These are phyloP conservation scores for Flaveria sonorensis DNA, from an alignment of 129 eudicot genomes.

Conservation along the genomic window DNA sequence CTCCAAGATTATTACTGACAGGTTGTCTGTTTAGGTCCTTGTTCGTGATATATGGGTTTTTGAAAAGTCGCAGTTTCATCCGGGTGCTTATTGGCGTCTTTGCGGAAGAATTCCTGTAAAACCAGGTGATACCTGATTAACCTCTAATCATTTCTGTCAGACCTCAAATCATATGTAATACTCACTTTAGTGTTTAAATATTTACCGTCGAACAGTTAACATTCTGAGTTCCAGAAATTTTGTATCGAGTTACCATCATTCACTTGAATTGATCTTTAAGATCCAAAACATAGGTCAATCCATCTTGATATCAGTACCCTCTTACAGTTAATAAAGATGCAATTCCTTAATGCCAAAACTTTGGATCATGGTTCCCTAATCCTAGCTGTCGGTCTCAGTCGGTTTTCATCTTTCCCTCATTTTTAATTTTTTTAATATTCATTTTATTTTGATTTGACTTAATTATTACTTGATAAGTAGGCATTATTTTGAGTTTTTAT, in stretches of 20 bases:
- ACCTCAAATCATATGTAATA: conserved; percentile 2
- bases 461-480: conserved; percentile 6
- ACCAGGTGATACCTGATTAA: conserved; percentile 26
- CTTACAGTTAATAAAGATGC: conserved; percentile 14
- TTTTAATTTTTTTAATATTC: background rate
- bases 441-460: background rate
- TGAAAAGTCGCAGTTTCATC: conserved; percentile 87
- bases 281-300: conserved; percentile 19
- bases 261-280: conserved; percentile 10
- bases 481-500: background rate
- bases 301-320: conserved; percentile 9
- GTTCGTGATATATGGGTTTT: conserved; percentile 98
- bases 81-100: conserved; percentile 85
- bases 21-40: conserved; percentile 54
- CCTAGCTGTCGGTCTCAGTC: background rate
- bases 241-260: conserved; percentile 23
- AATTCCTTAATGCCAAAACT: background rate
- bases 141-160: conserved; percentile 1
- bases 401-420: background rate
- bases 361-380: conserved; percentile 6
- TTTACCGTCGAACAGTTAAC: conserved; percentile 21
- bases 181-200: background rate
- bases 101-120: conserved; percentile 70
- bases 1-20: conserved; percentile 1
- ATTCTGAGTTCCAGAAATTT: conserved; percentile 23